Percentiles rank a stretch among this genome's conserved stretches.
phyloP scores from a whole-genome alignment of 306 rosid species.

The Castanea crenata region DNA sequence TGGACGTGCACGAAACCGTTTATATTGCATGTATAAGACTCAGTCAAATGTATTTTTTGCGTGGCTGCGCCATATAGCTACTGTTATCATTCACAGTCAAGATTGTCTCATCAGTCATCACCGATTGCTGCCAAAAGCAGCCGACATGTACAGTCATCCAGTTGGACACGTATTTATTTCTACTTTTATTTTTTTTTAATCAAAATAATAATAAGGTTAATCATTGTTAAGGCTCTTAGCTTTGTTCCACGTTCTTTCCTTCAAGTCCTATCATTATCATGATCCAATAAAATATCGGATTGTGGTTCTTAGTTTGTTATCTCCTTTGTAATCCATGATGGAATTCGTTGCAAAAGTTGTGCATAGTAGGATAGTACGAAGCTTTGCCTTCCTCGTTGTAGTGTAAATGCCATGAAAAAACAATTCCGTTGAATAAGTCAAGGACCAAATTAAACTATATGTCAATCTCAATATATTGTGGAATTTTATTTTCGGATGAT shows the following conservation, averaged over 20 bases:
- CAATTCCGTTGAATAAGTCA: no score
- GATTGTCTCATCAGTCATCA: neutral
- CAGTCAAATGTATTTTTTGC: neutral
- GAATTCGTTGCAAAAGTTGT: no score
- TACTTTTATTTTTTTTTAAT: no score
- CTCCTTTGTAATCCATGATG: neutral
- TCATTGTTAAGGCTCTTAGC: no score
- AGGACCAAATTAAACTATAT: no score
- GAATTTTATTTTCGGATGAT: no score
- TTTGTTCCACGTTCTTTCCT: neutral
- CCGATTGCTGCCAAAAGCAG: neutral
- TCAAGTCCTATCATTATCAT: neutral
- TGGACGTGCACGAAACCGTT: no score
- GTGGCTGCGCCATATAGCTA: neutral
- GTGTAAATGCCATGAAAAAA: no score
- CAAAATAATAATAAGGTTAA: neutral
- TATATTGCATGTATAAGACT: neutral
- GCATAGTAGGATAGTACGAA: no score
- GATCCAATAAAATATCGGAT: neutral
- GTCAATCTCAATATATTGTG: no score
- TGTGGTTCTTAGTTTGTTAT: neutral
- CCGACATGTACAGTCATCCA: neutral
- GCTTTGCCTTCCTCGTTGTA: no score
- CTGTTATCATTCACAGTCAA: neutral
- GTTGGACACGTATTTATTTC: conserved; percentile 4